Conservation (phyloP, 164 flowering plant species). For the Tinospora cordifolia region DNA sequence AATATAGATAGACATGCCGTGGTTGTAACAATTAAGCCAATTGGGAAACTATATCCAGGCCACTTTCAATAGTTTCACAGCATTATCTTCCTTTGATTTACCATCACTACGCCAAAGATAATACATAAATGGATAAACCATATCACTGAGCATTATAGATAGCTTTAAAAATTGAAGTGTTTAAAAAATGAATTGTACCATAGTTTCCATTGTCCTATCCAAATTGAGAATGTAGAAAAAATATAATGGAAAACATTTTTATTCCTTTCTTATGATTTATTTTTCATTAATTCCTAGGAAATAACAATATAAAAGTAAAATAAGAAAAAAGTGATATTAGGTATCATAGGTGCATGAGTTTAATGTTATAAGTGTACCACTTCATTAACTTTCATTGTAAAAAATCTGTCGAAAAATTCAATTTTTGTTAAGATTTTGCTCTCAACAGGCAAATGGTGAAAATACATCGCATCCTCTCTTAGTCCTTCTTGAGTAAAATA, state of each 20-base stretch:
- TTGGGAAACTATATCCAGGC: slow-evolving; percentile 64
- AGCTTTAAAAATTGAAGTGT: neutral
- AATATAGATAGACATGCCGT: slow-evolving; percentile 34
- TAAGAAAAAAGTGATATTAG: neutral
- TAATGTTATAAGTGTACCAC: neutral
- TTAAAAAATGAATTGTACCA: slow-evolving; percentile 1
- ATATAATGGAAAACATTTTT: neutral
- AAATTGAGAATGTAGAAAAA: neutral
- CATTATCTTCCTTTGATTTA: slow-evolving; percentile 37
- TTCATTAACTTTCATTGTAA: no score
- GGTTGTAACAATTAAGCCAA: slow-evolving; percentile 44
- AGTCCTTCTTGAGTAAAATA: no score
- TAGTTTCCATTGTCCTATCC: neutral
- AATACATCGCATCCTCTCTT: no score
- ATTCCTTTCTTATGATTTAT: neutral
- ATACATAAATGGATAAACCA: slow-evolving; percentile 2
- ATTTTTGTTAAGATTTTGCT: no score
- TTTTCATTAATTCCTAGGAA: neutral
- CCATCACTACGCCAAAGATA: slow-evolving; percentile 48
- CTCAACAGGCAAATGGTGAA: no score
- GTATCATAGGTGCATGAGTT: neutral
- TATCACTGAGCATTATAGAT: neutral
- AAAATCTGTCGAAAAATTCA: no score
- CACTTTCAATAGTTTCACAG: slow-evolving; percentile 46
- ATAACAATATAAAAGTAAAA: neutral